phyloP scores from a whole-genome alignment of 352 stramenopile genomes.

The Phytophthora cryptogea region DNA sequence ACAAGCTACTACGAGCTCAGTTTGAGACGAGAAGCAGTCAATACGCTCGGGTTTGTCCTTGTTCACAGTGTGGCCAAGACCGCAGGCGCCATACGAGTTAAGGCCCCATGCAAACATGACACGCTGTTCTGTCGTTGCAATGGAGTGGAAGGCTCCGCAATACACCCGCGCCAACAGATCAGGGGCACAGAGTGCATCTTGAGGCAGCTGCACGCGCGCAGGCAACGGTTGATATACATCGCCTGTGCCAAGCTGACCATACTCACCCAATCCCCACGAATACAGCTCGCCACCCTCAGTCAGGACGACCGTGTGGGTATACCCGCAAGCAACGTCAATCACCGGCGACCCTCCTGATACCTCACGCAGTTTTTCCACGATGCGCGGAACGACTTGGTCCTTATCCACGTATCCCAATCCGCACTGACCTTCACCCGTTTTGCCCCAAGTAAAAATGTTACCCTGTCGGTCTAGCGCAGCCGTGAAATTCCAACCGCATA shows the following conservation, averaged over 20 bases:
- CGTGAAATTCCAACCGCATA: conserved; percentile 88
- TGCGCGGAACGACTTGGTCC: conserved; percentile 70
- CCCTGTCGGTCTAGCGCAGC: conserved; percentile 54
- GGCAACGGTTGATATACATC: conserved; percentile 83
- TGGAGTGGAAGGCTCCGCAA: conserved; percentile 83
- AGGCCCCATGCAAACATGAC: conserved; percentile 84
- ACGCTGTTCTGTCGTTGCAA: conserved; percentile 58
- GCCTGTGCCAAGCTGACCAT: conserved; percentile 89
- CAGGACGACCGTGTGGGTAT: conserved; percentile 88
- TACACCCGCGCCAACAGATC: conserved; percentile 64
- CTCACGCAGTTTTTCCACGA: conserved; percentile 52
- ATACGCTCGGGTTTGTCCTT: conserved; percentile 79
- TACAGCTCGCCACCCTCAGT: conserved; percentile 80
- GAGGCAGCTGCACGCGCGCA: conserved; percentile 57
- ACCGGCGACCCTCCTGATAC: conserved; percentile 29
- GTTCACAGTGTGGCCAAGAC: conserved; percentile 79
- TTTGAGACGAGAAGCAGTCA: conserved; percentile 66
- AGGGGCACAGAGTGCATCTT: conserved; percentile 44
- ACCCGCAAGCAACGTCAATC: conserved; percentile 80
- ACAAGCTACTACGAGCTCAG: conserved; percentile 65
- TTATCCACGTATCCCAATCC: conserved; percentile 82
- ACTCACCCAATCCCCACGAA: conserved; percentile 90
- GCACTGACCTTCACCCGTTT: conserved; percentile 87
- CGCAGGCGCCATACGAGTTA: conserved; percentile 81
- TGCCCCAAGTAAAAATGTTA: conserved; percentile 84